These are phyloP conservation scores for Carnegiea gigantea DNA, from an alignment of 179 eudicot species.

Conservation along the genomic window DNA sequence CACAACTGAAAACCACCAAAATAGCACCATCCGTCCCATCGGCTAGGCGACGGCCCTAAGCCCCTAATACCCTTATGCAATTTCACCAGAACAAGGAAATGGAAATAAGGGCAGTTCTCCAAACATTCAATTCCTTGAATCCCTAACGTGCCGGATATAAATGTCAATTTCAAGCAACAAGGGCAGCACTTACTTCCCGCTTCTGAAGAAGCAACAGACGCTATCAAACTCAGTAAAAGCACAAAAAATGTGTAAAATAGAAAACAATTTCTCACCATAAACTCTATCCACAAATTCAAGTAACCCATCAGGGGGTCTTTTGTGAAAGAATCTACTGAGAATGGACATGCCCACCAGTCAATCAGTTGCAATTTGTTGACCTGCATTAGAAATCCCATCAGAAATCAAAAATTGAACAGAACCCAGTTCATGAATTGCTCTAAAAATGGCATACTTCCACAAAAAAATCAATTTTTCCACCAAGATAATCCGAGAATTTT, in stretches of 20 bases:
- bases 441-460: constrained; percentile 3
- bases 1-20: not conserved
- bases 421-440: constrained; percentile 14
- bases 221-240: not conserved
- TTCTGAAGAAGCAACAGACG: not conserved
- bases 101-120: not conserved
- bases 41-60: not conserved
- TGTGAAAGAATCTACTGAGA: constrained; percentile 93
- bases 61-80: not conserved
- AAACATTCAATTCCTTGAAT: not conserved
- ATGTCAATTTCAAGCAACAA: not conserved
- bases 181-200: not conserved
- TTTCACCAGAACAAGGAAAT: not conserved
- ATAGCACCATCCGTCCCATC: not conserved
- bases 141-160: not conserved
- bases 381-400: not conserved
- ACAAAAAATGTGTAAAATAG: constrained; percentile 2
- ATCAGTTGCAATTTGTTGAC: constrained; percentile 6
- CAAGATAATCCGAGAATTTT: constrained; percentile 1
- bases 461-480: not conserved
- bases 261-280: constrained; percentile 55
- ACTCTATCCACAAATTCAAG: constrained; percentile 91
- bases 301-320: constrained; percentile 94
- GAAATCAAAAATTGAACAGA: not conserved
- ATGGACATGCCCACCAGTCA: constrained; percentile 52